Evolutionary conservation across 352 stramenopile species (phyloP).

Genomic region (Phytophthora litchii): DNA sequence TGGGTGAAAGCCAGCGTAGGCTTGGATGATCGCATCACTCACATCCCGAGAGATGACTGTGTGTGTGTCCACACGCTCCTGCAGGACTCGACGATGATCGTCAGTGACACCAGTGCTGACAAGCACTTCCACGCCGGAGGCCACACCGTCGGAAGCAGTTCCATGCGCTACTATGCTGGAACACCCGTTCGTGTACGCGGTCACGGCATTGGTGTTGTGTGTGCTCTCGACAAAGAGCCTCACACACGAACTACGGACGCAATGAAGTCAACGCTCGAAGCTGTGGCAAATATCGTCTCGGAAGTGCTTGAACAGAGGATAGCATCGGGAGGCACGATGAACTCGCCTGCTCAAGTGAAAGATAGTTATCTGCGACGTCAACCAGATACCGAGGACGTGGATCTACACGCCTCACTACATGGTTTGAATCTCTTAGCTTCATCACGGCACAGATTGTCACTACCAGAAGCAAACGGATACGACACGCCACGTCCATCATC

Average conservation of each 20-base stretch:
- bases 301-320: conserved; percentile 81
- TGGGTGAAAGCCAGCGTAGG: conserved; percentile 77
- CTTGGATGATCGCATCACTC: conserved; percentile 48
- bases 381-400: conserved; percentile 19
- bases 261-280: conserved; percentile 77
- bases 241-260: conserved; percentile 52
- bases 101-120: conserved; percentile 64
- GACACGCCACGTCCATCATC: conserved; percentile 18
- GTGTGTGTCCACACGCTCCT: conserved; percentile 53
- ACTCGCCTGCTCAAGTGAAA: conserved; percentile 4
- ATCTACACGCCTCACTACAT: conserved; percentile 40
- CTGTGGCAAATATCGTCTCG: conserved; percentile 80
- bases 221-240: conserved; percentile 59
- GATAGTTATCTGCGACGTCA: conserved; percentile 9
- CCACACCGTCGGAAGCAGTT: conserved; percentile 40
- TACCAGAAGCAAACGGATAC: conserved; percentile 5
- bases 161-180: conserved; percentile 72
- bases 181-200: conserved; percentile 60
- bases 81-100: conserved; percentile 62
- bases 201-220: conserved; percentile 72
- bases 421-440: conserved; percentile 35
- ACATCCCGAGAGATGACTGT: conserved; percentile 65
- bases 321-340: conserved; percentile 19
- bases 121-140: conserved; percentile 73
- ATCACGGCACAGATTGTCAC: conserved; percentile 17